Evolutionary conservation across 2,329 filamentous ascomycete genomes (phyloP).

Genomic region (Diaporthe sp.): DNA sequence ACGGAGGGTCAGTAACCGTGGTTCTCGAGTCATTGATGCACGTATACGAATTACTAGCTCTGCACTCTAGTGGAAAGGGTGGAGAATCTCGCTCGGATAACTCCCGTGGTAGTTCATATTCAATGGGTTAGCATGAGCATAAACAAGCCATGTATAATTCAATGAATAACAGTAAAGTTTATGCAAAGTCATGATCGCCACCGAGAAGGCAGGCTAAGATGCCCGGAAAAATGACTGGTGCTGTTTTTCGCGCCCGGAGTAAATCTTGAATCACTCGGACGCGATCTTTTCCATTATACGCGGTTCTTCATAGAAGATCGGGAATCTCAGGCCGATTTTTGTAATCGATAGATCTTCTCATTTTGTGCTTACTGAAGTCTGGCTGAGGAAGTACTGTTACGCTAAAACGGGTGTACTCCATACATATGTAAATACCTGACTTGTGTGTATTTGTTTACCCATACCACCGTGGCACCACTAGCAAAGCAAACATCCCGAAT

Average conservation of each 20-base stretch:
- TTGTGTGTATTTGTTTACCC: background rate
- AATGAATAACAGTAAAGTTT: background rate
- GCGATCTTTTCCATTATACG: fast-evolving
- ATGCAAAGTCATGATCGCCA: background rate
- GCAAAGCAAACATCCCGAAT: background rate
- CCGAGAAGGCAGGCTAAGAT: background rate
- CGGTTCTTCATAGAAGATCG: fast-evolving
- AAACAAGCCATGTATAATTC: background rate
- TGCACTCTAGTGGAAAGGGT: background rate
- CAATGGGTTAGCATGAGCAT: background rate
- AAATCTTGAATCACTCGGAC: background rate
- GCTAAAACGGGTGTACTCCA: background rate
- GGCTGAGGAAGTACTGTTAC: background rate
- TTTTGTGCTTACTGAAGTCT: background rate
- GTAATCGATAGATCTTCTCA: background rate
- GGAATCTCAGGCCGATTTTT: fast-evolving
- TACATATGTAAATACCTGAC: background rate
- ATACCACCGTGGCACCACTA: background rate
- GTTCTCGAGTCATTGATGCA: background rate
- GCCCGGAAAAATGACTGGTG: too few relatives aligned
- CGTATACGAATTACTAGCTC: background rate
- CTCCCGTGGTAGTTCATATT: background rate
- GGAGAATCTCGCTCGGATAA: background rate
- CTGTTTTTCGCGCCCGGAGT: background rate
- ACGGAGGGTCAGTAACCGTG: background rate